Evolutionary conservation across 2,329 filamentous ascomycete genomes (phyloP).

Genomic region (Botrytis hyacinthi): DNA sequence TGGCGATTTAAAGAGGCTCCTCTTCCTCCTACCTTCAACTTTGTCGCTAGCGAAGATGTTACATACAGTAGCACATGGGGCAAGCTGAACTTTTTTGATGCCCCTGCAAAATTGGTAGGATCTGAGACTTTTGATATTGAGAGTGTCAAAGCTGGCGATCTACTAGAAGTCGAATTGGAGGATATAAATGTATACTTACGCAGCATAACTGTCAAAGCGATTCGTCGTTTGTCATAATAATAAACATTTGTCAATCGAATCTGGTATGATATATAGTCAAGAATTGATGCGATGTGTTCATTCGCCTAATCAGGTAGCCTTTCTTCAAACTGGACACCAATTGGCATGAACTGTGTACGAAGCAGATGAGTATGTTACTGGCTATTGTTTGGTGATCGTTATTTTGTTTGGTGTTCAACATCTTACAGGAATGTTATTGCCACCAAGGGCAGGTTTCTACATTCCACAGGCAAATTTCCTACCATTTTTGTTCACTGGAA

Average conservation of each 20-base stretch:
- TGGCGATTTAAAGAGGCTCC: conserved; percentile 52
- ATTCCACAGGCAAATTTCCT: not conserved
- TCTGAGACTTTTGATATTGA: conserved; percentile 19
- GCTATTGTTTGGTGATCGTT: not conserved
- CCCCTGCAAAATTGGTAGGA: not conserved
- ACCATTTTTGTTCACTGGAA: conserved; percentile 6
- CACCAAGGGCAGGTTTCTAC: not conserved
- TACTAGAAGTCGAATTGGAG: conserved; percentile 53
- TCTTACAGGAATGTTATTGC: conserved; percentile 3
- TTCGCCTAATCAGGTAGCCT: not conserved
- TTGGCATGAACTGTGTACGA: not conserved
- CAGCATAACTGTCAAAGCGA: conserved; percentile 48
- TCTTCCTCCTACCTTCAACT: conserved; percentile 48
- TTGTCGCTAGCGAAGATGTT: conserved; percentile 18
- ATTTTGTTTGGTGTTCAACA: not conserved
- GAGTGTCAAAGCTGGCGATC: conserved; percentile 49
- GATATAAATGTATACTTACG: conserved; percentile 52
- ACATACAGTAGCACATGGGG: not conserved
- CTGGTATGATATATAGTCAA: not conserved
- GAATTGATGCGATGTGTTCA: not conserved
- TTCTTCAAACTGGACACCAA: not conserved
- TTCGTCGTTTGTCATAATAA: conserved; percentile 32
- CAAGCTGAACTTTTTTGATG: conserved; percentile 6
- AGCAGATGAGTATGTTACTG: not conserved
- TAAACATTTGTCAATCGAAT: not conserved